Percentiles rank a stretch among this genome's conserved stretches.
phyloP scores from a whole-genome alignment of 345 rosid genomes.

The Bretschneidera sinensis region DNA sequence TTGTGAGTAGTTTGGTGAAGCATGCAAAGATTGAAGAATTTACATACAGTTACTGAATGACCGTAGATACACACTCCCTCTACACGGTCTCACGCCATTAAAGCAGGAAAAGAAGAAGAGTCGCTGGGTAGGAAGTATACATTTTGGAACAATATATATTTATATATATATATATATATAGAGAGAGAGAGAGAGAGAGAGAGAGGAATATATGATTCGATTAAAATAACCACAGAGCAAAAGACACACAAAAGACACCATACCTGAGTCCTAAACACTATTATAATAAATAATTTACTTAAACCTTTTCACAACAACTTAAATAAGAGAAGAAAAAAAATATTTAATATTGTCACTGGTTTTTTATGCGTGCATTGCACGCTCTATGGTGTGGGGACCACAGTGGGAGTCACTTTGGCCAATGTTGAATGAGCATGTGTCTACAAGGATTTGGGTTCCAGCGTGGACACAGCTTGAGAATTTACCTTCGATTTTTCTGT shows the following conservation, averaged over 20 bases:
- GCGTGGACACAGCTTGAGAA: too few relatives aligned
- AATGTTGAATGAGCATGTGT: conserved; percentile 4
- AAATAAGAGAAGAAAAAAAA: too few relatives aligned
- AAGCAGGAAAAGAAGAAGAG: conserved; percentile 23
- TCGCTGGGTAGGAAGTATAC: not conserved
- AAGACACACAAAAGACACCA: conserved; percentile 3
- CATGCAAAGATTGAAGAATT: conserved; percentile 29
- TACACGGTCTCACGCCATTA: conserved; percentile 25
- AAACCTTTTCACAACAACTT: too few relatives aligned
- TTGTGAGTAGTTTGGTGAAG: conserved; percentile 22
- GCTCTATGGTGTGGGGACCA: not conserved
- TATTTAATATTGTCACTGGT: not conserved
- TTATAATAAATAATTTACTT: too few relatives aligned
- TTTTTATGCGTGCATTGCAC: conserved; percentile 4
- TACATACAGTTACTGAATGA: conserved; percentile 16
- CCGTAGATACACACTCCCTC: conserved; percentile 13
- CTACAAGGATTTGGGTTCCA: not conserved
- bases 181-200: not conserved
- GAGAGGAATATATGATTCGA: too few relatives aligned
- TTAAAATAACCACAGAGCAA: too few relatives aligned
- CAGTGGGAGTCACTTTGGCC: not conserved
- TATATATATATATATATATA: not conserved
- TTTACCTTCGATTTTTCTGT: not conserved
- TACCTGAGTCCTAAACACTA: too few relatives aligned
- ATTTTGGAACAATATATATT: not conserved